These are phyloP conservation scores for Ceratobasidium sp. DNA, from an alignment of 1,284 basidiomycete species.

Conservation along the genomic window DNA sequence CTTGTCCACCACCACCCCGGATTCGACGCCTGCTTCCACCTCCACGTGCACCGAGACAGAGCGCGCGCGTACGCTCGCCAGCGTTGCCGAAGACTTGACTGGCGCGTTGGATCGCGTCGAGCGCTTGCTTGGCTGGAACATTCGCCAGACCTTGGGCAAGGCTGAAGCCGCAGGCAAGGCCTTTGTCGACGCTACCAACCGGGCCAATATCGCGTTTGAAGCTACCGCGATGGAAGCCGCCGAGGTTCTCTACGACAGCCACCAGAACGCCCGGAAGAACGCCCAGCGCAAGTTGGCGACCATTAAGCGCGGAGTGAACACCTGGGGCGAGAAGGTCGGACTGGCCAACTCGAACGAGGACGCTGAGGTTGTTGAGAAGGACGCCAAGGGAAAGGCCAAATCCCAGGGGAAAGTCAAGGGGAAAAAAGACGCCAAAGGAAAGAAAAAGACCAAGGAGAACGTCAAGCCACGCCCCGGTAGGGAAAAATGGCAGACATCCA, in stretches of 20 bases:
- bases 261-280: constrained; percentile 4
- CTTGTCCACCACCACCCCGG: neutral
- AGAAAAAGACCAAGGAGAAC: neutral
- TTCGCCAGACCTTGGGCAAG: constrained; percentile 14
- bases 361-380: neutral
- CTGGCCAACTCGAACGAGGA: neutral
- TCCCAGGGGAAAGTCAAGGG: constrained; percentile 4
- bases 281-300: constrained; percentile 20
- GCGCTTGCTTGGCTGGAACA: constrained; percentile 22
- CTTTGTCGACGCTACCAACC: neutral
- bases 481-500: constrained; percentile 34
- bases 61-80: neutral
- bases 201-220: neutral
- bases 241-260: neutral
- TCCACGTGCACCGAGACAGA: neutral
- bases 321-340: constrained; percentile 17
- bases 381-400: constrained; percentile 15
- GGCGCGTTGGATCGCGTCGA: constrained; percentile 17
- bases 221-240: neutral
- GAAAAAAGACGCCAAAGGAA: neutral
- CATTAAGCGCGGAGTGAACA: constrained; percentile 22
- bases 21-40: constrained; percentile 2
- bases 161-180: constrained; percentile 14
- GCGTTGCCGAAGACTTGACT: constrained; percentile 21
- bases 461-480: constrained; percentile 18